Evolutionary conservation across 2,329 filamentous ascomycete genomes (phyloP), one percentile per base, ranked within the genome.

Genomic region (Cladosporium sp.): DNA sequence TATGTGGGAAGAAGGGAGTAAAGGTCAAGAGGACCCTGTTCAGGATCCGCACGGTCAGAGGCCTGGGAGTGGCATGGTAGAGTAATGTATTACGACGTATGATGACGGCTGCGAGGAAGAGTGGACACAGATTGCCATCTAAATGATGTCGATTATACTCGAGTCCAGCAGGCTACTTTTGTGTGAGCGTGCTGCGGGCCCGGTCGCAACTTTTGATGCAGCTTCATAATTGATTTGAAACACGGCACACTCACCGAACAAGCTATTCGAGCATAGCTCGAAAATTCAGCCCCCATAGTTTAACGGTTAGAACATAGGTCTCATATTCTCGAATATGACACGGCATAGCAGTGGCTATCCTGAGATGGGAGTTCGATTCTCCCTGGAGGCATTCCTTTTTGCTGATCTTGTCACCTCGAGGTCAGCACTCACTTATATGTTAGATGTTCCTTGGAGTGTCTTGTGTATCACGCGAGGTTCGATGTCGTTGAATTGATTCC

Each of bases 1-100:
- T 29, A 53, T 65, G 11, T 59, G 61, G 4, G 48, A 76, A n/a
- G 70, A 76, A 9, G 74, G 76, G 40, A 86, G 80, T 0, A 69
- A 73, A 71, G 73, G 29, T 11, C 47, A 43, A 15, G 47, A 50
- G 40, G 45, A 40, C 39, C 11, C n/a, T n/a, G 32, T 17, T 36
- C 32, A 4, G 18, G 18, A 11, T 15, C 18, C 39, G 9, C 45
- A 27, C 3, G 41, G 37, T 27, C 45, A 48, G 18, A 32, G 45
- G 18, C 45, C 45, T 34, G 45, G 19, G 24, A 48, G 45, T 8
- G 24, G n/a, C n/a, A n/a, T 9, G n/a, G 37, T 18, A 19, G 19
- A 34, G 19, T 48, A 27, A 41, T 41, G 45, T 41, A 9, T 22
- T 9, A 32, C 30, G 24, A 34, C 2, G 7, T 36, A 48, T 32